Base-by-base conservation (phyloP, 2,329 filamentous ascomycete genomes). In the Plectosphaerella sp. region DNA sequence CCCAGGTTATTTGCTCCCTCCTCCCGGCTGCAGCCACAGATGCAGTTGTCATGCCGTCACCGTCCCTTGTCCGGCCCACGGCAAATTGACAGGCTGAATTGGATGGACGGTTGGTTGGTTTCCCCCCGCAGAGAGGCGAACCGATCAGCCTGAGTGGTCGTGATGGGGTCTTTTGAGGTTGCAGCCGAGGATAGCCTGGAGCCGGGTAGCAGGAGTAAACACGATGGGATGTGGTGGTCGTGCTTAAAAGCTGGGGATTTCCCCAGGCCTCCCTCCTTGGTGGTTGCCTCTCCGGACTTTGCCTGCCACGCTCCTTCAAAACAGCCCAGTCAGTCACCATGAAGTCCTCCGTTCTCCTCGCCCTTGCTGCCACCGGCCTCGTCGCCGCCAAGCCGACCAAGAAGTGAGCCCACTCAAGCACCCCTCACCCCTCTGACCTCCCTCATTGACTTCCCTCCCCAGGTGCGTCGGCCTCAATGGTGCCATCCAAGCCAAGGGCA, bases 401-500 rank as follows among this genome's bases (percentile, higher is more conserved):
- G 43, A n/a, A 46, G 28, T 33, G 28, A 33, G 28, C 28, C 8
- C 28, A 12, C 28, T 15, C 5, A 46, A 10, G 20, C 3, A 12
- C 16, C 22, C 18, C 4, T 6, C 20, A 22, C 25, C 3, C 25
- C 15, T 5, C 22, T 22, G 22, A 22, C 25, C 4, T 18, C 42
- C 4, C 3, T 22, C 43, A 25, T 28, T 46, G 43, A 25, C 43
- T 7, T 28, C 15, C 22, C 22, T 22, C 22, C 43, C 20, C 37
- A 49, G 39, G 24, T 49, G 48, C 48, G 25, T 22, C 37, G 59
- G 58, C 7, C 58, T 64, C 28, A 53, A 64, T 28, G 55, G 55
- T n/a, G 61, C 61, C 39, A 63, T 65, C 48, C 49, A 57, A 2
- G 58, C 57, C 42, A 54, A 55, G 7, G 64, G 62, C 15, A 61